Percentiles rank a stretch among this genome's conserved stretches.
These are phyloP conservation scores for Trypanosoma congolense DNA, from an alignment of 208 protist genomes.

Conservation along the genomic window DNA sequence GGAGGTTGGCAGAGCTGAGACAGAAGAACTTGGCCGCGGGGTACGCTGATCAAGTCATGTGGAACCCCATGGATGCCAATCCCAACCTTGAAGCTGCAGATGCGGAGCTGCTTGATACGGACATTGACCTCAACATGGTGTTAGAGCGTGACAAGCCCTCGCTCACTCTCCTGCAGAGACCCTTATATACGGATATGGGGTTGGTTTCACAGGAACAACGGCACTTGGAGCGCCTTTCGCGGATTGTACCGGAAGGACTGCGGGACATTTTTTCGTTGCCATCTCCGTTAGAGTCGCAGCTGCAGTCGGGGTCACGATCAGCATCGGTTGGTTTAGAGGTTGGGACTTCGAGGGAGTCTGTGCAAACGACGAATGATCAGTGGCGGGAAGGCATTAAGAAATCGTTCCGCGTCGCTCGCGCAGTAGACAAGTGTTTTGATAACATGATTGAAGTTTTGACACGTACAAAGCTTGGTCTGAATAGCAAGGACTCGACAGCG, in stretches of 20 bases:
- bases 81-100: conserved; percentile 41
- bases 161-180: conserved; percentile 68
- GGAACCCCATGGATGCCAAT: conserved; percentile 31
- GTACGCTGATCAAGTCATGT: conserved; percentile 23
- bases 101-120: conserved; percentile 58
- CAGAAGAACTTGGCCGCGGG: conserved; percentile 19
- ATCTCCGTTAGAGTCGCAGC: conserved; percentile 2
- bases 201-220: conserved; percentile 67
- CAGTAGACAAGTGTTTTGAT: conserved; percentile 47
- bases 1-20: conserved; percentile 28
- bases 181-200: conserved; percentile 84
- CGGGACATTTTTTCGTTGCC: conserved; percentile 4
- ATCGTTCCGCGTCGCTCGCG: conserved; percentile 50
- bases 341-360: conserved; percentile 10
- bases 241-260: conserved; percentile 43
- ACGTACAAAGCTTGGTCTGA: conserved; percentile 62
- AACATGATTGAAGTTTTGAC: conserved; percentile 45
- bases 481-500: conserved; percentile 26
- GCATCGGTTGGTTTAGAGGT: neutral
- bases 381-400: conserved; percentile 50
- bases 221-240: conserved; percentile 59
- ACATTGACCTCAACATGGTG: conserved; percentile 57
- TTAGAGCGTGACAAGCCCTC: conserved; percentile 57
- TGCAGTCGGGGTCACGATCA: neutral
- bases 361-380: conserved; percentile 5